phyloP scores from a whole-genome alignment of 2,329 filamentous ascomycete genomes.

The Colletotrichum tamarilloi region DNA sequence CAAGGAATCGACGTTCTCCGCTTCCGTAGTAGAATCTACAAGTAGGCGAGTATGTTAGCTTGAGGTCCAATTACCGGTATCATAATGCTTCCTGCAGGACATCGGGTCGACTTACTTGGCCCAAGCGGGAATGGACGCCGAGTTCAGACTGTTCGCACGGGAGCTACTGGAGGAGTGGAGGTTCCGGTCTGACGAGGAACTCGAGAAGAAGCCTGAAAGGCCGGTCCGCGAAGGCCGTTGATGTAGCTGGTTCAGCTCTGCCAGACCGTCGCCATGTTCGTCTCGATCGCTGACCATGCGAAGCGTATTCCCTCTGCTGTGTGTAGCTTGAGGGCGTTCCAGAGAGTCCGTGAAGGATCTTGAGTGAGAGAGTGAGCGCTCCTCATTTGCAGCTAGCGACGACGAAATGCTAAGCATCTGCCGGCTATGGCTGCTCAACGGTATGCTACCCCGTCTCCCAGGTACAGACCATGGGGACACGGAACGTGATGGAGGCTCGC shows the following conservation, averaged over 20 bases:
- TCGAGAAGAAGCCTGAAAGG: conserved; percentile 63
- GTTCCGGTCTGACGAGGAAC: conserved; percentile 61
- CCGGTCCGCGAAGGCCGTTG: conserved; percentile 65
- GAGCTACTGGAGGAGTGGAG: conserved; percentile 64
- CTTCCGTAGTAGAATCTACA: conserved; percentile 76
- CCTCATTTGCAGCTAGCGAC: conserved; percentile 58
- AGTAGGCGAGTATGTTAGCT: conserved; percentile 40
- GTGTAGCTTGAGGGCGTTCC: conserved; percentile 60
- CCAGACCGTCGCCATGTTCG: conserved; percentile 72
- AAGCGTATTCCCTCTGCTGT: conserved; percentile 51
- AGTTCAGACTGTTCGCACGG: conserved; percentile 57
- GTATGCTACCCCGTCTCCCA: conserved; percentile 61
- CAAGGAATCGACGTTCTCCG: conserved; percentile 67
- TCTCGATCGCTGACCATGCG: conserved; percentile 68
- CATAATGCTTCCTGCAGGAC: not conserved
- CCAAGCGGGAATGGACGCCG: conserved; percentile 63
- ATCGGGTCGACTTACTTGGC: conserved; percentile 53
- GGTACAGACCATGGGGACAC: conserved; percentile 55
- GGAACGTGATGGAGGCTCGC: conserved; percentile 60
- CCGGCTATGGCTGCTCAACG: conserved; percentile 62
- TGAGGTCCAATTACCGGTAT: not conserved
- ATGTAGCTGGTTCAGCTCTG: conserved; percentile 66
- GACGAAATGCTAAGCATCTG: conserved; percentile 69
- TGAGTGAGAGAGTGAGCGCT: conserved; percentile 51
- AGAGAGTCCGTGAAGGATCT: conserved; percentile 58